Evolutionary conservation across 306 rosid genomes (phyloP).

Genomic region (Acacia acuminata): DNA sequence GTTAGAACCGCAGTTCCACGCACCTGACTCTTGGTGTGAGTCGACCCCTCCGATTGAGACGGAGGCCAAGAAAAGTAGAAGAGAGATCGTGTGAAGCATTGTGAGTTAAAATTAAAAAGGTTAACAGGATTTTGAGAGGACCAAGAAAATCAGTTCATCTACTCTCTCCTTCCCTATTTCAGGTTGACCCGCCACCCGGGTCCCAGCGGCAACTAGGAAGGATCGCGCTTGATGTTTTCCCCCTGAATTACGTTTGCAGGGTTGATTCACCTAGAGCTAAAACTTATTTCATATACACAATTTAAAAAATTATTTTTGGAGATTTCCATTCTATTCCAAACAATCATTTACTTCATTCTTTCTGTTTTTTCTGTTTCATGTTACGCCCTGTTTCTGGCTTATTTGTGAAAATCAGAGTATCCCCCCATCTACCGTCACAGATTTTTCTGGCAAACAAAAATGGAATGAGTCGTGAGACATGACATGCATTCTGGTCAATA

Average conservation of each 20-base stretch:
- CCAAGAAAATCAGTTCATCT: not conserved
- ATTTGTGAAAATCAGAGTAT: not conserved
- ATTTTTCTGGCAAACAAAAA: not conserved
- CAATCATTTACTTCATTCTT: not conserved
- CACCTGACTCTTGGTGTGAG: slow-evolving; percentile 82
- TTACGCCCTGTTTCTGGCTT: not conserved
- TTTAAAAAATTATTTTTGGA: no score
- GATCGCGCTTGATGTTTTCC: not conserved
- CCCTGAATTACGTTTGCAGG: no score
- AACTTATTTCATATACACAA: no score
- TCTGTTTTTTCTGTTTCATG: not conserved
- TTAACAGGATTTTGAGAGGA: not conserved
- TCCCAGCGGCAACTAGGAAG: not conserved
- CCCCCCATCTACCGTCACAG: not conserved
- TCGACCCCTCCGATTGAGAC: slow-evolving; percentile 44
- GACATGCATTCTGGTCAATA: not conserved
- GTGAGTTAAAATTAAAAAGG: not conserved
- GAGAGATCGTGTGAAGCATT: slow-evolving; percentile 49
- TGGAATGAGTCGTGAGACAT: not conserved
- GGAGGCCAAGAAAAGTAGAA: slow-evolving; percentile 31
- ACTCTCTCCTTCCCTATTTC: not conserved
- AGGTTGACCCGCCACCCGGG: slow-evolving; percentile 6
- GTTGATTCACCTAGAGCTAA: no score
- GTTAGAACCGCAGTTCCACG: slow-evolving; percentile 76
- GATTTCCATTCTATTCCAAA: no score